phyloP scores from a whole-genome alignment of 1,284 basidiomycete species.

The Irpex lacteus region DNA sequence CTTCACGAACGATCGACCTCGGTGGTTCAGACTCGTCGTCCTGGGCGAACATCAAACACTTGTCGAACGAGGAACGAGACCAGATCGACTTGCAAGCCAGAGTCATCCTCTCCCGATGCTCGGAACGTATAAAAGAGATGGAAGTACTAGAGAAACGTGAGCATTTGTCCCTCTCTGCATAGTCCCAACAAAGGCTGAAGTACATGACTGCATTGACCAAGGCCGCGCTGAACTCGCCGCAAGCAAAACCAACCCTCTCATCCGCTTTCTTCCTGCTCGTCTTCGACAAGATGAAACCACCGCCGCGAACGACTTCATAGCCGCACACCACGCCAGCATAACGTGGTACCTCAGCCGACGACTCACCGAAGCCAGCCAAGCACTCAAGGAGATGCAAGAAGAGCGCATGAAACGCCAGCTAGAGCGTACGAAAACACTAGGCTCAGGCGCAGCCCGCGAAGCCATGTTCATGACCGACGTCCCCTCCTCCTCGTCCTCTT shows the following conservation, averaged over 20 bases:
- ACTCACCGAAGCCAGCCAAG: slow-evolving; percentile 74
- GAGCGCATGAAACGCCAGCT: slow-evolving; percentile 80
- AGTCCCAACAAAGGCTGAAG: background rate
- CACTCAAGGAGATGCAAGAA: slow-evolving; percentile 85
- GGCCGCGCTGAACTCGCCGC: slow-evolving; percentile 65
- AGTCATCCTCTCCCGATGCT: slow-evolving; percentile 76
- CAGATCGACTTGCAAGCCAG: slow-evolving; percentile 89
- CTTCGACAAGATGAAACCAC: slow-evolving; percentile 58
- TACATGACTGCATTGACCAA: slow-evolving; percentile 25
- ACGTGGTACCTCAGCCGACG: slow-evolving; percentile 83
- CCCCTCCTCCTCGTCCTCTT: slow-evolving; percentile 23
- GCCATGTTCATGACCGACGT: slow-evolving; percentile 39
- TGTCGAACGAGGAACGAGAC: slow-evolving; percentile 85
- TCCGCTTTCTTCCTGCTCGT: slow-evolving; percentile 63
- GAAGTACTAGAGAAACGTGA: slow-evolving; percentile 82
- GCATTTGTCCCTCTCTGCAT: slow-evolving; percentile 32
- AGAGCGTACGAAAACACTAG: slow-evolving; percentile 77
- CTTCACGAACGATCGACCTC: slow-evolving; percentile 55
- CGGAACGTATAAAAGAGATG: slow-evolving; percentile 82
- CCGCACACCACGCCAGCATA: slow-evolving; percentile 80
- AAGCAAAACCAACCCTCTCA: slow-evolving; percentile 57
- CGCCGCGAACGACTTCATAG: slow-evolving; percentile 65
- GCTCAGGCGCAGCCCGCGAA: slow-evolving; percentile 65
- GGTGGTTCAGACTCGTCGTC: slow-evolving; percentile 42
- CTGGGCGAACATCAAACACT: slow-evolving; percentile 68